phyloP scores from a whole-genome alignment of 1,139 yeast genomes.

The Pichia kudriavzevii region DNA sequence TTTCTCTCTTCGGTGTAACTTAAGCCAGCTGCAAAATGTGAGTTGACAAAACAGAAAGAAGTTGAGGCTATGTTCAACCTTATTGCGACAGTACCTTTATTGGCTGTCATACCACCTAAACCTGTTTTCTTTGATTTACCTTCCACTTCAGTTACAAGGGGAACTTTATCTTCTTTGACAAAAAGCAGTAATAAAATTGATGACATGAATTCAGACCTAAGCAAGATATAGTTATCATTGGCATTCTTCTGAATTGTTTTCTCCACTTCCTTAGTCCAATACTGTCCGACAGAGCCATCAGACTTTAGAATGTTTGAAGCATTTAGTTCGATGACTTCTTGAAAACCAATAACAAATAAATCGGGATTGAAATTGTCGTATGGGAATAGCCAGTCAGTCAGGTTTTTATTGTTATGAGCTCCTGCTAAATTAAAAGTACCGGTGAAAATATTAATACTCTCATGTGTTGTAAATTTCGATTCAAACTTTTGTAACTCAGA shows the following conservation, averaged over 20 bases:
- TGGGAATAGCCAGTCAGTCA: constrained; percentile 81
- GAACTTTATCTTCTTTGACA: constrained; percentile 47
- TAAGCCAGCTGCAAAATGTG: constrained; percentile 91
- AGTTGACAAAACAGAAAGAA: constrained; percentile 70
- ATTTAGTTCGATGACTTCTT: constrained; percentile 84
- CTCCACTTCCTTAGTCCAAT: constrained; percentile 56
- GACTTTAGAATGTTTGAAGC: constrained; percentile 75
- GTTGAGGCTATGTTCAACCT: constrained; percentile 71
- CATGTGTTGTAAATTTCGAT: constrained; percentile 51
- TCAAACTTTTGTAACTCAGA: constrained; percentile 47
- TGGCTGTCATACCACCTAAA: constrained; percentile 88
- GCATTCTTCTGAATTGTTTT: constrained; percentile 43
- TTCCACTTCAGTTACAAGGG: constrained; percentile 55
- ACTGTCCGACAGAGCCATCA: constrained; percentile 53
- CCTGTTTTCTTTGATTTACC: constrained; percentile 89
- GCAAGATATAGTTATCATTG: constrained; percentile 46
- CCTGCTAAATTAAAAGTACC: constrained; percentile 93
- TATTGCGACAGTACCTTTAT: constrained; percentile 89
- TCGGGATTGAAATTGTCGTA: constrained; percentile 47
- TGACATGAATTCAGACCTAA: constrained; percentile 84
- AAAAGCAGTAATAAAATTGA: constrained; percentile 70
- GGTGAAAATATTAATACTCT: constrained; percentile 57
- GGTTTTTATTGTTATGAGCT: constrained; percentile 42
- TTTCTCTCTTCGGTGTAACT: constrained; percentile 73
- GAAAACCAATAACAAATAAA: constrained; percentile 79